Base-by-base conservation (phyloP, 2,329 filamentous ascomycete genomes). In the Phoma sp. region DNA sequence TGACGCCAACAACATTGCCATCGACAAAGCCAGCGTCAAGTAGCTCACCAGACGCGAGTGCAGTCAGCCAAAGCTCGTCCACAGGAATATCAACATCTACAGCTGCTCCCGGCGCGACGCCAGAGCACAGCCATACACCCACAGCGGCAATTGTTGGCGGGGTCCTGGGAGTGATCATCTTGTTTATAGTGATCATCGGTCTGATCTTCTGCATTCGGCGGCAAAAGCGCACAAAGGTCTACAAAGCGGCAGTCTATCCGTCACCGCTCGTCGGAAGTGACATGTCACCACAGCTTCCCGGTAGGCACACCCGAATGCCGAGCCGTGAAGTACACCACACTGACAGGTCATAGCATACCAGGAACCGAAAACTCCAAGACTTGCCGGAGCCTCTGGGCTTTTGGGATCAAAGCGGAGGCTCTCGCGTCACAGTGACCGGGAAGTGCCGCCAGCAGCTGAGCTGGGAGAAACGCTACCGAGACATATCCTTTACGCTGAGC, bases 131-230 rank as follows among this genome's bases (percentile, higher is more conserved):
- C 24, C 18, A 18, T 23, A n/a, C 14, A 3, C 23, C 60, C 13
- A 44, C 60, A 11, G 66, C 59, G 24, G 56, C 59, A 24, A 66
- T 71, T 13, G 61, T 62, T 13, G 68, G 68, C 11, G 65, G 60
- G 8, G 58, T 61, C 1, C 30, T 68, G 9, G 69, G 67, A n/a
- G 58, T 52, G 3, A 29, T 66, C 2, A 50, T 61, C 2, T 13
- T 68, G 1, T 9, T 68, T 4, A 44, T 38, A 7, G 25, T 59
- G 1, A 13, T 48, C 7, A 0, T 62, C 2, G 45, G 59, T 13
- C 8, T 68, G 1, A 36, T 63, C 3, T 46, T 64, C 11, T 57
- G 54, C 14, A 11, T 65, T 3, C 55, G 55, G 9, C 55, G 59
- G 13, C 57, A 48, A 40, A 61, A 40, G 33, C 47, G 46, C 2